Conservation (phyloP, 805 yeast genomes). For the Barnettozyma wickerhamii region DNA sequence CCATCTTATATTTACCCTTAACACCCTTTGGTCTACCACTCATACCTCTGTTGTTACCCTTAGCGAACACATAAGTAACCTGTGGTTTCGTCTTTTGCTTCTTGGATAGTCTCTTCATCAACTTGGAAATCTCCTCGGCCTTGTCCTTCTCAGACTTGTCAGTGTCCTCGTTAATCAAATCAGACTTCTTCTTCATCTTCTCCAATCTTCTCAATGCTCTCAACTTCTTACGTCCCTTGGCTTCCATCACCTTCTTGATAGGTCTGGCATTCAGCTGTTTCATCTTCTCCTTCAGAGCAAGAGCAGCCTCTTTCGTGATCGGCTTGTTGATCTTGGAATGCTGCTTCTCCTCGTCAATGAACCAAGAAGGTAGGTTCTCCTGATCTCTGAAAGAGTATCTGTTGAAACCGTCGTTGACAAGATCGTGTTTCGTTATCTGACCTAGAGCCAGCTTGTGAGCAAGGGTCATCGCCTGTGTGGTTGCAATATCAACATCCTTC, state of each 20-base stretch:
- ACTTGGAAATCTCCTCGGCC: conserved; percentile 84
- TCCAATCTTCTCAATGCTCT: conserved; percentile 85
- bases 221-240: conserved; percentile 93
- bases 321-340: conserved; percentile 88
- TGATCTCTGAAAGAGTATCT: conserved; percentile 87
- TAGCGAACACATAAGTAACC: conserved; percentile 85
- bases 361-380: conserved; percentile 96
- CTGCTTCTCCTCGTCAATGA: conserved; percentile 82
- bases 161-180: conserved; percentile 80
- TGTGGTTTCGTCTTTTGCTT: conserved; percentile 70
- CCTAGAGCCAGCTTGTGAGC: conserved; percentile 96
- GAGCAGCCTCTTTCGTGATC: conserved; percentile 89
- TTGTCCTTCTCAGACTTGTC: conserved; percentile 90
- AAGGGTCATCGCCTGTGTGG: conserved; percentile 95
- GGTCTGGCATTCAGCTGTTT: conserved; percentile 93
- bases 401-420: conserved; percentile 90
- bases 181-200: conserved; percentile 88
- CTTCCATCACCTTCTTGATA: conserved; percentile 97
- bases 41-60: conserved; percentile 78
- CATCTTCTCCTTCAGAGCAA: conserved; percentile 70
- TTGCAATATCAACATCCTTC: conserved; percentile 74
- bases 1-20: conserved; percentile 98
- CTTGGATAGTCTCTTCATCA: conserved; percentile 77
- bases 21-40: conserved; percentile 96
- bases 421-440: conserved; percentile 75